Percentiles rank a stretch among this genome's conserved stretches.
These are phyloP conservation scores for Parachaetomium inaequale DNA, from an alignment of 495 filamentous ascomycete genomes.

Conservation along the genomic window DNA sequence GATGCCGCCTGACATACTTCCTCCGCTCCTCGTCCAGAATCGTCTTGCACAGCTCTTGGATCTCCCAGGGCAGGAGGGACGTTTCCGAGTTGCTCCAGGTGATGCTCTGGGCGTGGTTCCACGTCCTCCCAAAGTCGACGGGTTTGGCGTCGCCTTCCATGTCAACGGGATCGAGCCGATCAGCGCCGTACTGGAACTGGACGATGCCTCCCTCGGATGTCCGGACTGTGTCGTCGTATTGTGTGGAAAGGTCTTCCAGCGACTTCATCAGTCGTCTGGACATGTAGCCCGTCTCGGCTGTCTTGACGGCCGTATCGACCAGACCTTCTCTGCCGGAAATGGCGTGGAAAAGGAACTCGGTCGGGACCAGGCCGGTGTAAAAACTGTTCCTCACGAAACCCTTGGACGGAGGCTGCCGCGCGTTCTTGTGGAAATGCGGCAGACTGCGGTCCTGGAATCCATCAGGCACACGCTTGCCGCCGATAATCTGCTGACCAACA, in stretches of 20 bases:
- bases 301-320: conserved; percentile 99
- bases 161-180: conserved; percentile 89
- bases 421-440: conserved; percentile 92
- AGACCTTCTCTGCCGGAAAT: conserved; percentile 98
- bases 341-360: conserved; percentile 96
- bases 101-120: conserved; percentile 73
- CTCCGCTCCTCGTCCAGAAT: conserved; percentile 62
- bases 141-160: conserved; percentile 96
- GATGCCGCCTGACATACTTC: conserved; percentile 58
- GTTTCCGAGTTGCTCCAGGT: conserved; percentile 74
- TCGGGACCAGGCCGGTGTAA: conserved; percentile 84
- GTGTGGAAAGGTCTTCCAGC: conserved; percentile 84
- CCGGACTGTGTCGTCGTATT: conserved; percentile 91
- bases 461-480: conserved; percentile 86
- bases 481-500: conserved; percentile 97
- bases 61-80: conserved; percentile 69
- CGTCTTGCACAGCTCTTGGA: conserved; percentile 59
- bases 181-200: conserved; percentile 95
- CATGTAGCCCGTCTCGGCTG: conserved; percentile 98
- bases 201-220: conserved; percentile 81
- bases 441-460: conserved; percentile 94
- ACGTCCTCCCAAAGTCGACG: conserved; percentile 89
- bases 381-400: conserved; percentile 98
- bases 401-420: conserved; percentile 85
- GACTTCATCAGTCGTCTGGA: conserved; percentile 97